These are phyloP conservation scores for Bryoerythrophyllum caledonicum DNA, from an alignment of 225 moss, liverwort and hornwort species.

Conservation along the genomic window DNA sequence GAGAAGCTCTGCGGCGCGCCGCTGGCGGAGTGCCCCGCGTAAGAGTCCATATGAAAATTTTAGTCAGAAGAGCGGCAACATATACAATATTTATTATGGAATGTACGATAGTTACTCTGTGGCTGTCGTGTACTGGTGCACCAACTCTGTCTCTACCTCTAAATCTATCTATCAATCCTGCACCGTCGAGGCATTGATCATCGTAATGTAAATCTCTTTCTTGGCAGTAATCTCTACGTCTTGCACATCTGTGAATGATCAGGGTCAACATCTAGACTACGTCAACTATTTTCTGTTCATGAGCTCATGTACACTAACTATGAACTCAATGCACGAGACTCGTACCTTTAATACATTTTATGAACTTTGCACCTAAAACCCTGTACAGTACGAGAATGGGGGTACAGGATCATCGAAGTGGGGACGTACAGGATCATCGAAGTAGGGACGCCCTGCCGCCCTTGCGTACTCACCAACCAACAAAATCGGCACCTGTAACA, in stretches of 20 bases:
- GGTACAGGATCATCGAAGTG: background rate
- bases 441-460: background rate
- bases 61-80: background rate
- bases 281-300: background rate
- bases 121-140: background rate
- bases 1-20: slow-evolving; percentile 46
- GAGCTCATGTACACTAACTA: background rate
- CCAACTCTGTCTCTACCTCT: background rate
- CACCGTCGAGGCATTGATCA: background rate
- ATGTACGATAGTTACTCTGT: background rate
- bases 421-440: too few species aligned
- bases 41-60: background rate
- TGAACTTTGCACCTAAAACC: background rate
- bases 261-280: background rate
- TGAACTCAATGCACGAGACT: background rate
- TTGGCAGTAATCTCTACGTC: background rate
- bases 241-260: background rate
- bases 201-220: background rate
- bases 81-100: background rate
- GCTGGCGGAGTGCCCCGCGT: slow-evolving; percentile 35
- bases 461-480: slow-evolving; percentile 21
- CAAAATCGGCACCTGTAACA: slow-evolving; percentile 1
- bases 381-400: background rate
- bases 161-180: background rate
- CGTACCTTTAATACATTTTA: background rate